These are phyloP conservation scores for Penicillium tannophilum DNA, from an alignment of 495 filamentous ascomycete genomes.

Conservation along the genomic window DNA sequence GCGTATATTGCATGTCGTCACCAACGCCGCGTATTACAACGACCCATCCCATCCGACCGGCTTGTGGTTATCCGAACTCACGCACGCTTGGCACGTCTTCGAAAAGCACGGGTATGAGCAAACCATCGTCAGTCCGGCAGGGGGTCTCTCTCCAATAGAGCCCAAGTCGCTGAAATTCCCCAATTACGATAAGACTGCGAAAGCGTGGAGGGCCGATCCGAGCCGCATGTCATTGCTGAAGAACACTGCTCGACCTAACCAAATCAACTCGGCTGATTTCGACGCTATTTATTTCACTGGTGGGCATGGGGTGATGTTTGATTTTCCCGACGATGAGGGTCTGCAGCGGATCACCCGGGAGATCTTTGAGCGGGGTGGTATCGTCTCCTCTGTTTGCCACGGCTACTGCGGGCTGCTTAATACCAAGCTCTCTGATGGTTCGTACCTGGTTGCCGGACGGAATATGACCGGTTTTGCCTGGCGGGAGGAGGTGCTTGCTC, in stretches of 20 bases:
- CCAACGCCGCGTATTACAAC: slow-evolving; percentile 14
- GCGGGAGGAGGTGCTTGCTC: slow-evolving; percentile 53
- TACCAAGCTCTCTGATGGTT: slow-evolving; percentile 47
- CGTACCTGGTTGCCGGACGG: slow-evolving; percentile 47
- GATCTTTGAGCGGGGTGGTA: slow-evolving; percentile 55
- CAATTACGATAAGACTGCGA: slow-evolving; percentile 44
- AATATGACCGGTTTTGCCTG: slow-evolving; percentile 60
- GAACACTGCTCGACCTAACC: slow-evolving; percentile 42
- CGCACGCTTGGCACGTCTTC: slow-evolving; percentile 61
- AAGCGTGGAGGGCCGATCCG: slow-evolving; percentile 14
- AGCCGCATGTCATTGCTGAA: slow-evolving; percentile 52
- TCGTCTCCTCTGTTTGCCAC: slow-evolving; percentile 61
- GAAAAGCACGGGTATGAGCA: slow-evolving; percentile 41
- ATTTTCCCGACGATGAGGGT: slow-evolving; percentile 45
- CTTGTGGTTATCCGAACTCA: slow-evolving; percentile 49
- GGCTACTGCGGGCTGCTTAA: slow-evolving; percentile 57
- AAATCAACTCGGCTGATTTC: slow-evolving; percentile 41
- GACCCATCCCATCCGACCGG: slow-evolving; percentile 17
- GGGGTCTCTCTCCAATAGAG: slow-evolving; percentile 61
- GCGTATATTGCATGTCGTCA: slow-evolving; percentile 14
- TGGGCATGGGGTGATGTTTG: slow-evolving; percentile 66
- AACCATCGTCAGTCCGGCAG: slow-evolving; percentile 56
- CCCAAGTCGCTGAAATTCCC: slow-evolving; percentile 54
- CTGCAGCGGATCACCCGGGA: slow-evolving; percentile 53
- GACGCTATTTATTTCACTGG: slow-evolving; percentile 64